phyloP scores from a whole-genome alignment of 352 stramenopile species.

The Pythium monospermum region DNA sequence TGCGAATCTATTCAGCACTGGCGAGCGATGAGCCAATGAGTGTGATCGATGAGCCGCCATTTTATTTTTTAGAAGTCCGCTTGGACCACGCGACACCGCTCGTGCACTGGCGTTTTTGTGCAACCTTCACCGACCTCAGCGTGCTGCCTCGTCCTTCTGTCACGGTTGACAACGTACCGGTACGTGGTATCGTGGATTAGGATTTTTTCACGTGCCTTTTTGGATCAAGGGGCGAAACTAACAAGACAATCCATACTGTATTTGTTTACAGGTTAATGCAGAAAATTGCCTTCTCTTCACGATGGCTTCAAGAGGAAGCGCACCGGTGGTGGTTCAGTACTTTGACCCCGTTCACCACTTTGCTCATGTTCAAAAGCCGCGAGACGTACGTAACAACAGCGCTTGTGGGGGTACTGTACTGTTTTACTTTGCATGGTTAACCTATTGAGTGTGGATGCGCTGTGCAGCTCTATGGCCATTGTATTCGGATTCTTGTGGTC shows the following conservation, averaged over 20 bases:
- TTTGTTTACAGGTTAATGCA: conserved; percentile 26
- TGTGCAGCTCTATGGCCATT: conserved; percentile 51
- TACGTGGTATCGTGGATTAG: conserved; percentile 3
- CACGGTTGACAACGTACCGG: conserved; percentile 36
- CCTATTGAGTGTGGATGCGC: too few relatives aligned
- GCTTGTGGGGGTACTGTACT: neutral
- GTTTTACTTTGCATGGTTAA: too few relatives aligned
- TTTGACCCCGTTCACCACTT: conserved; percentile 49
- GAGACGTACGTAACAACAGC: conserved; percentile 27
- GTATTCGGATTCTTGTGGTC: conserved; percentile 39
- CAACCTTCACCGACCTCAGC: conserved; percentile 39
- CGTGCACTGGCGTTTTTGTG: conserved; percentile 36
- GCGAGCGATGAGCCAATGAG: neutral
- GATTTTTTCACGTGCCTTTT: neutral
- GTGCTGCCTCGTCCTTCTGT: conserved; percentile 21
- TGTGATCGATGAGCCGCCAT: conserved; percentile 26
- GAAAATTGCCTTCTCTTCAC: conserved; percentile 45
- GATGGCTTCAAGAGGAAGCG: conserved; percentile 5
- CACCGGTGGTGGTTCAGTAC: conserved; percentile 12
- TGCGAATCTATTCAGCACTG: too few relatives aligned
- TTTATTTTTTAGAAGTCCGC: conserved; percentile 50
- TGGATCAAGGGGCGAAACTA: too few relatives aligned
- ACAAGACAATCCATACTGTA: too few relatives aligned
- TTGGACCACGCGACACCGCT: conserved; percentile 39
- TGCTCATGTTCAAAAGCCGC: conserved; percentile 28